Conservation (phyloP, 495 filamentous ascomycete species). For the Zalerion maritima region DNA sequence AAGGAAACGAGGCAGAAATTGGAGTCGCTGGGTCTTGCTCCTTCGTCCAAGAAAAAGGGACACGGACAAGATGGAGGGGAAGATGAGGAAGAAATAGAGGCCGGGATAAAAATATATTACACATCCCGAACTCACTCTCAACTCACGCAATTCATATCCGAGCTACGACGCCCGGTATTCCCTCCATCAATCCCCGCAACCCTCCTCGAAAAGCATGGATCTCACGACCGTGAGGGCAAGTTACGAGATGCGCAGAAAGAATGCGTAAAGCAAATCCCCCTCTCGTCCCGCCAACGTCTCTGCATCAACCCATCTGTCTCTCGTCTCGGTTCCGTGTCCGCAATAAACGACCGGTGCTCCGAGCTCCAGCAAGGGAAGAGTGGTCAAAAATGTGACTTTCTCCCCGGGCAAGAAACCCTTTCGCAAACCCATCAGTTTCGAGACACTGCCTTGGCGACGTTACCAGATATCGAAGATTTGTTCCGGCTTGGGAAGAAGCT, state of each 20-base stretch:
- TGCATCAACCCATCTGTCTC: conserved; percentile 81
- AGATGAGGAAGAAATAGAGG: conserved; percentile 47
- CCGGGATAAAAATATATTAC: conserved; percentile 55
- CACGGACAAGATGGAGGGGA: conserved; percentile 37
- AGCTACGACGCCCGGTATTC: conserved; percentile 68
- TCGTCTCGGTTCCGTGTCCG: conserved; percentile 53
- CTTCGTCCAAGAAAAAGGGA: conserved; percentile 11
- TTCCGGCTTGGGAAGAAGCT: conserved; percentile 61
- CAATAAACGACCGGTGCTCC: conserved; percentile 91
- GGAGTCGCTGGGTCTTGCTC: conserved; percentile 35
- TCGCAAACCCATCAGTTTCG: conserved; percentile 62
- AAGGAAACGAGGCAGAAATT: conserved; percentile 49
- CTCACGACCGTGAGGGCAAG: too few species aligned
- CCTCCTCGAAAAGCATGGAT: conserved; percentile 12
- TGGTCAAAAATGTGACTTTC: conserved; percentile 54
- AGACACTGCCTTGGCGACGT: conserved; percentile 70
- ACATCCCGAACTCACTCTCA: conserved; percentile 95
- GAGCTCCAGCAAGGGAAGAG: conserved; percentile 73
- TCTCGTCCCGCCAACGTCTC: conserved; percentile 83
- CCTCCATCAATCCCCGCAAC: conserved; percentile 39
- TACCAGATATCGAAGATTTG: conserved; percentile 91
- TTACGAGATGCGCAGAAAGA: conserved; percentile 39
- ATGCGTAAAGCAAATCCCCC: conserved; percentile 65
- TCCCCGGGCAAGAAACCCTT: conserved; percentile 65
- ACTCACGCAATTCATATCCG: conserved; percentile 81